Evolutionary conservation across 345 rosid species (phyloP).

Genomic region (Lepidium sativum): DNA sequence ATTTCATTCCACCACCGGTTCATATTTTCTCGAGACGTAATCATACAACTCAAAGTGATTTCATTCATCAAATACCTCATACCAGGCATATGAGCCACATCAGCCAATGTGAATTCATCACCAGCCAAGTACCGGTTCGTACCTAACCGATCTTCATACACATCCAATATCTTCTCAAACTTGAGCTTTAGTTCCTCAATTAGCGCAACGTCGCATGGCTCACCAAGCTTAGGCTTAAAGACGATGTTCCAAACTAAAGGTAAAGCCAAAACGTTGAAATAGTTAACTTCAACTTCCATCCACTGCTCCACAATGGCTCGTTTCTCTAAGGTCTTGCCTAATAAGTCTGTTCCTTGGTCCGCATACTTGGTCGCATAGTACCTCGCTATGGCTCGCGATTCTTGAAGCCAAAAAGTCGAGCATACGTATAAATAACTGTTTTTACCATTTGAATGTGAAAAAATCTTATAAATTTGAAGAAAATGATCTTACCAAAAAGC

Average conservation of each 20-base stretch:
- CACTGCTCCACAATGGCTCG: conserved; percentile 76
- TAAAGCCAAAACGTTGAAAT: conserved; percentile 48
- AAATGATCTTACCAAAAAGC: conserved; percentile 47
- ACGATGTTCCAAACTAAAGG: conserved; percentile 44
- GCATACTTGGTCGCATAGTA: conserved; percentile 72
- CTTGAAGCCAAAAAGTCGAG: conserved; percentile 40
- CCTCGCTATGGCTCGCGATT: conserved; percentile 74
- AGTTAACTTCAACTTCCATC: conserved; percentile 88
- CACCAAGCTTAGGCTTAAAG: conserved; percentile 47
- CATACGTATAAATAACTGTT: too few species aligned
- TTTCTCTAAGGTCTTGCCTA: conserved; percentile 52
- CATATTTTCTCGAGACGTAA: conserved; percentile 38
- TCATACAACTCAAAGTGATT: conserved; percentile 36
- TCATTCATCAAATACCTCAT: conserved; percentile 40
- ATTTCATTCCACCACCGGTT: conserved; percentile 71
- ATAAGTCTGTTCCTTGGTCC: conserved; percentile 44
- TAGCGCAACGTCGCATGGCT: conserved; percentile 35
- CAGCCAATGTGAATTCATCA: conserved; percentile 59
- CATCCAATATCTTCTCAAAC: conserved; percentile 52
- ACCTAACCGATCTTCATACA: conserved; percentile 56
- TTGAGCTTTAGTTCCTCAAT: conserved; percentile 33
- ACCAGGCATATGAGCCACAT: conserved; percentile 61
- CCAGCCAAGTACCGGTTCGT: conserved; percentile 52
- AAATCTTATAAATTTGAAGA: not conserved
- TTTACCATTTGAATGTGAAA: too few species aligned